Base-by-base conservation (phyloP, 257 asterid genomes). In the Solanum habrochaites region DNA sequence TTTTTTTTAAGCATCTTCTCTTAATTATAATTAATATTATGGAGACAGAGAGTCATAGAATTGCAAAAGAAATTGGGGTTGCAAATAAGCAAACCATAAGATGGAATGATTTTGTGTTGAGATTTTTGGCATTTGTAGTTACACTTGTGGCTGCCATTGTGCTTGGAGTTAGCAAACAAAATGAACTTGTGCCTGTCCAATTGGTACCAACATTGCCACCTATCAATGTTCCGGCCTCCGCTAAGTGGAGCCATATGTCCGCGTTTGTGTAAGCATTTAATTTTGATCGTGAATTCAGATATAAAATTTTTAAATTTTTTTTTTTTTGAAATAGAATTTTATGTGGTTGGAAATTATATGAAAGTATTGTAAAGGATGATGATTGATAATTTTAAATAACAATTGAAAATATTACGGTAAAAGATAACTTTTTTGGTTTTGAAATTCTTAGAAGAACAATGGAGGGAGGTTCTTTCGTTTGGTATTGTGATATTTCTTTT, bases 211-310 rank as follows among this genome's bases (percentile, higher is more conserved):
- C 88, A 11, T 83, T 92, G 70, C 94, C 95, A 81, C 87, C 93
- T 40, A 45, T 90, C 56, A 70, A 75, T 84, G 49, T 92, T 89
- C 89, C 91, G 49, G 93, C 90, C 49, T 88, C 91, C 42, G 95
- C 95, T n/a, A 82, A 90, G 84, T 93, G 90, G 92, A 90, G 88
- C 21, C 69, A 93, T 81, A 21, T 90, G 87, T 91, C 94, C 1
- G 93, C 94, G 69, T 93, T 89, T 70, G 91, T 92, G 95, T 93
- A 90, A 90, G 95, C 5, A 56, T 56, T 56, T 60, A 23, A 60
- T 64, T 64, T 64, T 64, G 9, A 64, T n/a, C 32, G 8, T 64
- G 0, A 64, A 64, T 27, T 27, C 11, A 29, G 0, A 6, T 14
- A 67, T 29, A 11, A 12, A 66, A 12, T 12, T 13, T 27, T 67